These are phyloP conservation scores for Craspedostauros australis DNA, from an alignment of 108 stramenopile genomes.

Conservation along the genomic window DNA sequence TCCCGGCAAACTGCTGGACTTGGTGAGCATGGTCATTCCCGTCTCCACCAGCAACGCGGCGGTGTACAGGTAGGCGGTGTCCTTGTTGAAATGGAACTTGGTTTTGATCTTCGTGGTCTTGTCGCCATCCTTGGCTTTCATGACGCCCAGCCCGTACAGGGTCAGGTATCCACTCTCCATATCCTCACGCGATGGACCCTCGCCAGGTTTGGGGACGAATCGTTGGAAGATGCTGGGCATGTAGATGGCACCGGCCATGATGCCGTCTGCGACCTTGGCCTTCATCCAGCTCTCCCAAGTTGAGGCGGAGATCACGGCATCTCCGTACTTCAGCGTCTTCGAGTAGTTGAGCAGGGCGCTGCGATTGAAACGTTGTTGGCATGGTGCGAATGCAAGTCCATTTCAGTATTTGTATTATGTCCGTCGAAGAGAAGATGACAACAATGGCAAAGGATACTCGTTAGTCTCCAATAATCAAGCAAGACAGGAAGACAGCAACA, in stretches of 20 bases:
- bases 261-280: background rate
- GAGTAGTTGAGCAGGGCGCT: slow-evolving; percentile 24
- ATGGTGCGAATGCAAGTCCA: no score
- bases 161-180: slow-evolving; percentile 29
- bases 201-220: slow-evolving; percentile 20
- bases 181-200: slow-evolving; percentile 24
- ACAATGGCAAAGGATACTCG: no score
- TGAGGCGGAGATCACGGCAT: slow-evolving; percentile 8
- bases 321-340: slow-evolving; percentile 19
- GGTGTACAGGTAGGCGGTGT: slow-evolving; percentile 24
- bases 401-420: no score
- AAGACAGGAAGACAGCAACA: no score
- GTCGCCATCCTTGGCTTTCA: background rate
- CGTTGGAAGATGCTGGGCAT: slow-evolving; percentile 11
- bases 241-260: slow-evolving; percentile 13
- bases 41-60: slow-evolving; percentile 25
- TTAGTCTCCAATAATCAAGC: no score
- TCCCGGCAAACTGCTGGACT: slow-evolving; percentile 1
- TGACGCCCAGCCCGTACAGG: slow-evolving; percentile 8
- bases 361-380: background rate
- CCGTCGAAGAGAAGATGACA: no score
- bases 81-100: slow-evolving; percentile 25
- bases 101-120: slow-evolving; percentile 1
- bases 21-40: slow-evolving; percentile 20
- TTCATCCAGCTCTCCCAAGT: slow-evolving; percentile 6